A percentile compares a stretch with the other conserved stretches of the same genome.
phyloP scores from a whole-genome alignment of 179 eudicot genomes.

The Drosera spatulata region DNA sequence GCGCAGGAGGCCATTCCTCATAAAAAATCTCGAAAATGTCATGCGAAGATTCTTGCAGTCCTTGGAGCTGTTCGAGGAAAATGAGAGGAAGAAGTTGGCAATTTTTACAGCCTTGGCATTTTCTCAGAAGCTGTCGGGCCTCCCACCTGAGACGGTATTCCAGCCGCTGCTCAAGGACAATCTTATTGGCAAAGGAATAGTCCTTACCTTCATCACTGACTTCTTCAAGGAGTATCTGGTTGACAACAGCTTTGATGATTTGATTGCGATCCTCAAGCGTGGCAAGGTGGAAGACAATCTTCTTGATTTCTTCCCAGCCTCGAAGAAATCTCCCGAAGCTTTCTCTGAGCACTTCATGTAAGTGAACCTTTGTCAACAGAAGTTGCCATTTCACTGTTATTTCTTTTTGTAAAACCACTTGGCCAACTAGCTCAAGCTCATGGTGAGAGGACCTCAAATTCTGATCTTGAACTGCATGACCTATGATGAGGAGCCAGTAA shows the following conservation, averaged over 20 bases:
- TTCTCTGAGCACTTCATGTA: conserved; percentile 94
- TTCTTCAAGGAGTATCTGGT: conserved; percentile 93
- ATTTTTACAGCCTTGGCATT: conserved; percentile 96
- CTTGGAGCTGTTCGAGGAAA: conserved; percentile 87
- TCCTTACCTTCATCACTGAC: conserved; percentile 82
- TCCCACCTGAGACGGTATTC: conserved; percentile 95
- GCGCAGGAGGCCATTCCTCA: conserved; percentile 89
- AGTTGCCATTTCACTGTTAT: no score
- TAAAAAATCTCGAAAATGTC: conserved; percentile 97
- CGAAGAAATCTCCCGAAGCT: conserved; percentile 79
- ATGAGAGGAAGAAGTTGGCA: conserved; percentile 87
- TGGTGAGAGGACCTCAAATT: no score
- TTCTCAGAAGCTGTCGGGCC: conserved; percentile 96
- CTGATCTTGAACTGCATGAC: no score
- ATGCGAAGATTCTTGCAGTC: conserved; percentile 92
- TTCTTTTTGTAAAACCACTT: no score
- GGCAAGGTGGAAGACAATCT: conserved; percentile 89
- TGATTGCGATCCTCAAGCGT: conserved; percentile 76
- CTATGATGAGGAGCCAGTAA: no score
- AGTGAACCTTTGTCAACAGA: conserved; percentile 12
- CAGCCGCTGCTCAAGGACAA: conserved; percentile 97
- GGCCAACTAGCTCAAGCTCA: no score
- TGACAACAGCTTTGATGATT: conserved; percentile 91
- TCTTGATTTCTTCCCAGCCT: conserved; percentile 78
- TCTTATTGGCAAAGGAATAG: conserved; percentile 94